Conservation (phyloP, 1,139 yeast species). For the Geotrichum citri-aurantii region DNA sequence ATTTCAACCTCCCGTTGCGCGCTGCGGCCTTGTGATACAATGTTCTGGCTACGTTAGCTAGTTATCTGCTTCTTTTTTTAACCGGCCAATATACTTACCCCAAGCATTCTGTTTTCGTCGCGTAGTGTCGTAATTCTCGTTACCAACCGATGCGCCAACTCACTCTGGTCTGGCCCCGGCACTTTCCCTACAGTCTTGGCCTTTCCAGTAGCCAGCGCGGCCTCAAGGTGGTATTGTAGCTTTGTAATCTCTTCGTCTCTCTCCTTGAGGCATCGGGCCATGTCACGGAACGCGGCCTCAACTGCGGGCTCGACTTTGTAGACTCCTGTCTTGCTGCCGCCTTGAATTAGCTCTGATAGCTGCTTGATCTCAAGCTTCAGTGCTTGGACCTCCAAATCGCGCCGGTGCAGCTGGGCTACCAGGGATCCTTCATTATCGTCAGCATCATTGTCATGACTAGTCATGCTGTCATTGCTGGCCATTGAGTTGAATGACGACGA, state of each 20-base stretch:
- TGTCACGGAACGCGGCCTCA: conserved; percentile 40
- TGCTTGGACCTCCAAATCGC: conserved; percentile 17
- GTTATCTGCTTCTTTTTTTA: not conserved
- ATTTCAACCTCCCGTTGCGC: conserved; percentile 11
- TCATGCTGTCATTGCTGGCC: not conserved
- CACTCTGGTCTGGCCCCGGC: conserved; percentile 51
- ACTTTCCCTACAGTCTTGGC: conserved; percentile 2
- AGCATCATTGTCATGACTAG: conserved; percentile 18
- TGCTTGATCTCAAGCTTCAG: conserved; percentile 7
- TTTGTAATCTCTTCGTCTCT: conserved; percentile 54
- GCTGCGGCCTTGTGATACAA: conserved; percentile 11
- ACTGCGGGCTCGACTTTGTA: conserved; percentile 24
- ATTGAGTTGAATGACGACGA: not conserved
- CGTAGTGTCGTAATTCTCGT: conserved; percentile 56
- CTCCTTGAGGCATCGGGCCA: conserved; percentile 46
- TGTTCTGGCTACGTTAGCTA: conserved; percentile 2
- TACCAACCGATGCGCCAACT: conserved; percentile 69
- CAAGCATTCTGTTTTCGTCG: conserved; percentile 65
- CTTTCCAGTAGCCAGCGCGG: conserved; percentile 44
- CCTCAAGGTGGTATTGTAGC: conserved; percentile 57
- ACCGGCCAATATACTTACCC: conserved; percentile 29
- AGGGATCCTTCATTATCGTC: conserved; percentile 29
- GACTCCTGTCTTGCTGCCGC: not conserved
- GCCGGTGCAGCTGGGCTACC: conserved; percentile 18
- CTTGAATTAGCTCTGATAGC: conserved; percentile 1